These are phyloP conservation scores for Diplodia scrobiculata DNA, from an alignment of 2,329 filamentous ascomycete genomes.

Conservation along the genomic window DNA sequence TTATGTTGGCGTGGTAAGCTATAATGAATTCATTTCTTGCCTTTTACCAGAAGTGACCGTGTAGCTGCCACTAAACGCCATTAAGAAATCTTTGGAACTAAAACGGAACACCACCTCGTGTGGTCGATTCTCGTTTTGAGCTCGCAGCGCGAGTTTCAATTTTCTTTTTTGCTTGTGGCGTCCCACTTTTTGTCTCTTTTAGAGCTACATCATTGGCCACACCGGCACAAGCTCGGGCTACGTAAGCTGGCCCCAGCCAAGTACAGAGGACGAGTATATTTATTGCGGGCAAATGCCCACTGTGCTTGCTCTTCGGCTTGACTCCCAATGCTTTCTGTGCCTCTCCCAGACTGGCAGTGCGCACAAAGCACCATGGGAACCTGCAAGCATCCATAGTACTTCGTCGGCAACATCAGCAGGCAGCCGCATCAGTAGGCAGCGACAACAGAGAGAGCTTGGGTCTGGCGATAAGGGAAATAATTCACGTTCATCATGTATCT, in stretches of 20 bases:
- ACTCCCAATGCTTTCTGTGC: neutral
- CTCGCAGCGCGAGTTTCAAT: neutral
- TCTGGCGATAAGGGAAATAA: neutral
- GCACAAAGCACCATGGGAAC: neutral
- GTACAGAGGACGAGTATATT: neutral
- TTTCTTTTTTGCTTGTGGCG: constrained; percentile 2
- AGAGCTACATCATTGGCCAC: neutral
- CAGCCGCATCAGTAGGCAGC: neutral
- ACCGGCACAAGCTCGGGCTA: neutral
- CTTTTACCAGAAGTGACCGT: constrained; percentile 81
- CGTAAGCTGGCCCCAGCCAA: too few species aligned
- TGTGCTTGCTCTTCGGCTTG: neutral
- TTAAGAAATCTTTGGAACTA: constrained; percentile 61
- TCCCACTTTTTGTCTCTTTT: neutral
- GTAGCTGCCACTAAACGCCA: constrained; percentile 63
- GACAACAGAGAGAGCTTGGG: neutral
- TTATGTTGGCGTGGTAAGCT: constrained; percentile 28
- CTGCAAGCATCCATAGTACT: too few species aligned
- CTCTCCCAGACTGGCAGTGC: neutral
- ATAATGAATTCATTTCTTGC: constrained; percentile 69
- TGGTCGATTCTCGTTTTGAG: constrained; percentile 30
- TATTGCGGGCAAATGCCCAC: too few species aligned
- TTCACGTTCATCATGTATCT: neutral
- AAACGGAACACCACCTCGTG: constrained; percentile 6
- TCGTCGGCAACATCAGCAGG: neutral